Evolutionary conservation across 768 basidiomycete genomes (phyloP), one percentile per base, ranked within the genome.

Genomic region (Naganishia kalamii): DNA sequence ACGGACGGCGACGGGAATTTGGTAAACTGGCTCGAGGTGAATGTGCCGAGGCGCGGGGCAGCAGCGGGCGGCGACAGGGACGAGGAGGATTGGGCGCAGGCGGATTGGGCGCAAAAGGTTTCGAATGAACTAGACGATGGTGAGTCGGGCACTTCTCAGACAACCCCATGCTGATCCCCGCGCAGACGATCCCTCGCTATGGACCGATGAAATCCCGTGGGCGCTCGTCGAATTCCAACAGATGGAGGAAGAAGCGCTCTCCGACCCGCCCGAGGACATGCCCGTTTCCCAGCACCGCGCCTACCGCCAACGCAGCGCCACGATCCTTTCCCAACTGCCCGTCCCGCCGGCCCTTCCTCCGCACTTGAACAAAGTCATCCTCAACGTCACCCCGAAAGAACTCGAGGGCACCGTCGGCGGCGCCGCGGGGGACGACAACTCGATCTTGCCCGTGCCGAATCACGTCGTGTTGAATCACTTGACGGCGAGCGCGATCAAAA

Each of bases 401-500:
- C 66, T 65, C 49, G 72, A 71, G 44, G 71, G 74, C 33, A 65
- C 70, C 51, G 68, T 69, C n/a, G 70, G 70, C 25, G 47, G 62
- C 19, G 62, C 69, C 5, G 75, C 72, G 6, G 79, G 72, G 19
- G 93, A 98, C 78, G 93, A 98, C 73, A 88, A 85, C 59, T 88
- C 87, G 51, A 91, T 98, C 63, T 78, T 98, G 68, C 88, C 94
- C 17, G 90, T 96, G 23, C 93, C 93, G 23, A 88, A 86, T 40
- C 93, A 97, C 80, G 90, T 91, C 40, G 91, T 97, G 25, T 80
- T 98, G 69, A 92, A 96, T 71, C 93, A 98, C 78, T 79, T 98
- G 71, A 90, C 90, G 68, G 96, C 93, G 67, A 94, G 91, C 72
- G 92, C 93, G 59, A 98, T 98, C 67, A 83, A 86, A 78, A 92